Percentiles rank a stretch among this genome's conserved stretches.
phyloP scores from a whole-genome alignment of 179 eudicot genomes.

The Dionaea muscipula region DNA sequence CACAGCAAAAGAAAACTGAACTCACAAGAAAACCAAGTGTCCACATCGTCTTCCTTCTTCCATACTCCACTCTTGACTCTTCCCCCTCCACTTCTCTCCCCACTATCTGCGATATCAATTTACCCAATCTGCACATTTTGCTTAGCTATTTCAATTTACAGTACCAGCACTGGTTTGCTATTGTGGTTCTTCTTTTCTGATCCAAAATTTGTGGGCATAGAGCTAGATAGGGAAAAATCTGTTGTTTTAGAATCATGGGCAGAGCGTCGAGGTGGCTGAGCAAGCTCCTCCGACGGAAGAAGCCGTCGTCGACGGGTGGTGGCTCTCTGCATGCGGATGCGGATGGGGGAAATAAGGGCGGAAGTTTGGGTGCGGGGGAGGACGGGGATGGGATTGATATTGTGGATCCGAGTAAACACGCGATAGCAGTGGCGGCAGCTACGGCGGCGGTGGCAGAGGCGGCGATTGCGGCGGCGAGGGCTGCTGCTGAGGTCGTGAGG shows the following conservation, averaged over 20 bases:
- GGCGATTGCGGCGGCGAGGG: slow-evolving; percentile 76
- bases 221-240: too few relatives aligned
- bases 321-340: neutral
- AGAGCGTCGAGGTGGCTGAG: slow-evolving; percentile 24
- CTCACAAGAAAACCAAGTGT: too few relatives aligned
- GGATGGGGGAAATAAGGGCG: neutral
- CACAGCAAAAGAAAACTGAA: too few relatives aligned
- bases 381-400: slow-evolving; percentile 10
- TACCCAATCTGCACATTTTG: too few relatives aligned
- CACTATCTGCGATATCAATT: too few relatives aligned
- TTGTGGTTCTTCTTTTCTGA: too few relatives aligned
- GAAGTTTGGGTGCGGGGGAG: neutral
- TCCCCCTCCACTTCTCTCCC: too few relatives aligned
- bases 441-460: slow-evolving; percentile 91
- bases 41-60: too few relatives aligned
- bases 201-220: too few relatives aligned
- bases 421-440: slow-evolving; percentile 84
- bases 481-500: slow-evolving; percentile 85
- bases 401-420: slow-evolving; percentile 54
- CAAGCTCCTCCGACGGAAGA: slow-evolving; percentile 20
- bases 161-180: too few relatives aligned
- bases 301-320: neutral
- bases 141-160: too few relatives aligned
- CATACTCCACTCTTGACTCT: too few relatives aligned
- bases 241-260: slow-evolving; percentile 19